A percentile compares a stretch with the other conserved stretches of the same genome.
phyloP scores from a whole-genome alignment of 352 stramenopile genomes.

The Pythium dissotocum region DNA sequence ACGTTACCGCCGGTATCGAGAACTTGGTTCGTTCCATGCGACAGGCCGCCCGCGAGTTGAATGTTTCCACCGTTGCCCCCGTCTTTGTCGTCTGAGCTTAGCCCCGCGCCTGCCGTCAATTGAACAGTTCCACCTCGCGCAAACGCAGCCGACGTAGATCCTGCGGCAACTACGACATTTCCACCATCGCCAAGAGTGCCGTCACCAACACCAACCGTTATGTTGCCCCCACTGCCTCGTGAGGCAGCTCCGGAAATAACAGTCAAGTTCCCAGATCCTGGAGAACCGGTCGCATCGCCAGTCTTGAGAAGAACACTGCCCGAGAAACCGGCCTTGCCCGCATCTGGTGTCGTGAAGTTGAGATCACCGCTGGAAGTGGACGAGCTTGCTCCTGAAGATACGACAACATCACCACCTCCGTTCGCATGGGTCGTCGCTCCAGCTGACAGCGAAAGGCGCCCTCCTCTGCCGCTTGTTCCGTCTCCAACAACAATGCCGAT shows the following conservation, averaged over 20 bases:
- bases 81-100: slow-evolving; percentile 47
- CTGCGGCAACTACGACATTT: slow-evolving; percentile 30
- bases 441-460: slow-evolving; percentile 42
- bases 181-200: slow-evolving; percentile 55
- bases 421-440: slow-evolving; percentile 44
- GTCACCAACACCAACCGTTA: slow-evolving; percentile 51
- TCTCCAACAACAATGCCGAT: slow-evolving; percentile 54
- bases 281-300: slow-evolving; percentile 44
- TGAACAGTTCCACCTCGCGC: slow-evolving; percentile 44
- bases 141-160: slow-evolving; percentile 39
- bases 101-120: slow-evolving; percentile 49
- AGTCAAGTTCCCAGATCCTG: slow-evolving; percentile 65
- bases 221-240: slow-evolving; percentile 56
- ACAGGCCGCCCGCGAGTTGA: slow-evolving; percentile 45
- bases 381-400: slow-evolving; percentile 56
- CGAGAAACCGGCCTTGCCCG: slow-evolving; percentile 62
- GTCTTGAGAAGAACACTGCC: slow-evolving; percentile 78
- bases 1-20: slow-evolving; percentile 43
- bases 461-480: slow-evolving; percentile 45
- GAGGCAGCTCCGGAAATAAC: slow-evolving; percentile 57
- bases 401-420: slow-evolving; percentile 51
- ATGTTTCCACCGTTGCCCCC: slow-evolving; percentile 61
- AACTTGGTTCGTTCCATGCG: slow-evolving; percentile 39
- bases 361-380: slow-evolving; percentile 52
- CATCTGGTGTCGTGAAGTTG: slow-evolving; percentile 46